Conservation (phyloP, 345 rosid species). For the Lepidium didymum region DNA sequence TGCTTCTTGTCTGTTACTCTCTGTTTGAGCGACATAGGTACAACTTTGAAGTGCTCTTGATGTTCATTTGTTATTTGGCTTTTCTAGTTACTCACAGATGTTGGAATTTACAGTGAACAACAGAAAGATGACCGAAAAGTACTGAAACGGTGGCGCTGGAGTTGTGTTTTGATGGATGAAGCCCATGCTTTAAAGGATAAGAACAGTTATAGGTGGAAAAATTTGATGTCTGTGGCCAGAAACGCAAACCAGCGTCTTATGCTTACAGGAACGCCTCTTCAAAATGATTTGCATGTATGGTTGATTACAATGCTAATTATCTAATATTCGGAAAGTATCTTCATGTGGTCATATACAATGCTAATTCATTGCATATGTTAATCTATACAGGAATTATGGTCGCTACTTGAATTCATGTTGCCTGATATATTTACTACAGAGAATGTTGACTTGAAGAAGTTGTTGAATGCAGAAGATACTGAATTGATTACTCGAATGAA, state of each 20-base stretch:
- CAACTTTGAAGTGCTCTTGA: slow-evolving; percentile 22
- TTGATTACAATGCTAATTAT: slow-evolving; percentile 1
- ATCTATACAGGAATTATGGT: slow-evolving; percentile 80
- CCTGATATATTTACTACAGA: slow-evolving; percentile 93
- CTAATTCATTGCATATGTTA: background rate
- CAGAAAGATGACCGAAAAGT: slow-evolving; percentile 96
- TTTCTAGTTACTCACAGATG: slow-evolving; percentile 8
- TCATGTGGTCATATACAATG: background rate
- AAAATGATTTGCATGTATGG: slow-evolving; percentile 90
- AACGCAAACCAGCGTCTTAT: slow-evolving; percentile 92
- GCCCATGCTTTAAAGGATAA: slow-evolving; percentile 97
- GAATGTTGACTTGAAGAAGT: slow-evolving; percentile 84
- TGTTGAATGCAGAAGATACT: slow-evolving; percentile 74
- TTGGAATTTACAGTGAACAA: slow-evolving; percentile 55
- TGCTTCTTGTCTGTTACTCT: slow-evolving; percentile 92
- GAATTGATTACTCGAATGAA: slow-evolving; percentile 83
- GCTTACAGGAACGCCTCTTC: slow-evolving; percentile 99
- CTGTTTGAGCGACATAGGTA: slow-evolving; percentile 96
- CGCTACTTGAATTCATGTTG: slow-evolving; percentile 91
- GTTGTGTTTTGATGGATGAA: slow-evolving; percentile 97
- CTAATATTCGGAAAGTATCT: background rate
- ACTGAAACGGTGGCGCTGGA: slow-evolving; percentile 92
- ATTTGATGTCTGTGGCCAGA: slow-evolving; percentile 81
- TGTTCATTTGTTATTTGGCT: slow-evolving; percentile 2
- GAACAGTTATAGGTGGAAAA: slow-evolving; percentile 97